These are phyloP conservation scores for Xylaria castorea DNA, from an alignment of 495 filamentous ascomycete genomes.

Conservation along the genomic window DNA sequence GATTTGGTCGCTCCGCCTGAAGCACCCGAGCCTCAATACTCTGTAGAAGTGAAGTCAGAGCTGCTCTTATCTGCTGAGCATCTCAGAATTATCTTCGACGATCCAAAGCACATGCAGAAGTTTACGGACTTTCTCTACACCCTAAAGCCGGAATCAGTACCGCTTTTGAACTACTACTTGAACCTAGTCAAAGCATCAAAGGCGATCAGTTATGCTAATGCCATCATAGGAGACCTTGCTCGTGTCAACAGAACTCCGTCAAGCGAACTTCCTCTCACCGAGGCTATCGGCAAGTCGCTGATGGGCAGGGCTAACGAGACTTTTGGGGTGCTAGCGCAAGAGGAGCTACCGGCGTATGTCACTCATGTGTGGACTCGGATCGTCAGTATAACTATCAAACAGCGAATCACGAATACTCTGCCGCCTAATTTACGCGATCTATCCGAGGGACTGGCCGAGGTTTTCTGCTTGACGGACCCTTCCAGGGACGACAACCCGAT, in stretches of 20 bases:
- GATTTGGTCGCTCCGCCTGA: conserved; percentile 54
- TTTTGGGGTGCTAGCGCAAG: conserved; percentile 64
- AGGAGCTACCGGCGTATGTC: conserved; percentile 76
- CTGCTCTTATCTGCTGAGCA: conserved; percentile 70
- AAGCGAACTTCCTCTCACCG: conserved; percentile 39
- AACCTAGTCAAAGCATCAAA: conserved; percentile 71
- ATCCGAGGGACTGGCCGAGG: conserved; percentile 75
- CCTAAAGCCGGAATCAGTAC: conserved; percentile 66
- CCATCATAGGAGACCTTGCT: conserved; percentile 59
- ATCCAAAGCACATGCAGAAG: conserved; percentile 63
- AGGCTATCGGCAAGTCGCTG: conserved; percentile 60
- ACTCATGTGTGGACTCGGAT: conserved; percentile 65
- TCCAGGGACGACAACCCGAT: conserved; percentile 76
- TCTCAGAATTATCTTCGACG: conserved; percentile 67
- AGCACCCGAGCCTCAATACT: conserved; percentile 42
- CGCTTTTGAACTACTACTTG: conserved; percentile 73
- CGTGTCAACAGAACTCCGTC: conserved; percentile 54
- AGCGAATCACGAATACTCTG: conserved; percentile 62
- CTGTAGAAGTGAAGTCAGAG: conserved; percentile 66
- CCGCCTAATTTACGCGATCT: conserved; percentile 60
- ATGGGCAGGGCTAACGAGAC: conserved; percentile 64
- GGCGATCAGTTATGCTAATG: conserved; percentile 74
- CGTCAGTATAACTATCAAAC: conserved; percentile 63
- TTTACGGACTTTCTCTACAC: conserved; percentile 72
- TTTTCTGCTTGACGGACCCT: conserved; percentile 80